Conservation (phyloP, 2,329 filamentous ascomycete species). For the Arthroderma sp. region DNA sequence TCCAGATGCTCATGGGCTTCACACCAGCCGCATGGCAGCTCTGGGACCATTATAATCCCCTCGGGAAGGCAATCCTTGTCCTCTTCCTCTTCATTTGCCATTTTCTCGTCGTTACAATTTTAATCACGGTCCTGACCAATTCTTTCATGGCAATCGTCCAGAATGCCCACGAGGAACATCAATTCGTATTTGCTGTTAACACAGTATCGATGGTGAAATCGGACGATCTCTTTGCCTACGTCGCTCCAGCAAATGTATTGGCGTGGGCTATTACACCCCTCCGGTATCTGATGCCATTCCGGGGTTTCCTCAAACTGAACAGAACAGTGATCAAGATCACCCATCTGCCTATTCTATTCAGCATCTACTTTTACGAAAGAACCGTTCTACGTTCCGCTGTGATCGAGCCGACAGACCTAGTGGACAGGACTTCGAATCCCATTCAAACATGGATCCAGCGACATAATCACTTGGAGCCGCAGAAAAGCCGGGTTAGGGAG, state of each 20-base stretch:
- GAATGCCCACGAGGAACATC: conserved; percentile 84
- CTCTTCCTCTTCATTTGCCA: conserved; percentile 89
- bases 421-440: conserved; percentile 53
- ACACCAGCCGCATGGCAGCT: conserved; percentile 88
- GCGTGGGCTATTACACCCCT: conserved; percentile 80
- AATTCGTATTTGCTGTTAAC: conserved; percentile 88
- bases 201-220: conserved; percentile 98
- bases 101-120: conserved; percentile 83
- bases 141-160: conserved; percentile 92
- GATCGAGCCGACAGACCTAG: conserved; percentile 71
- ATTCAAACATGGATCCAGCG: conserved; percentile 47
- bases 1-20: conserved; percentile 92
- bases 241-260: conserved; percentile 81
- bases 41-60: conserved; percentile 66
- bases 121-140: conserved; percentile 92
- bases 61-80: conserved; percentile 63
- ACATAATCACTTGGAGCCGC: conserved; percentile 42
- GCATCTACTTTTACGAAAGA: conserved; percentile 78
- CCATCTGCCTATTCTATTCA: conserved; percentile 74
- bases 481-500: conserved; percentile 53
- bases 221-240: conserved; percentile 88
- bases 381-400: conserved; percentile 61
- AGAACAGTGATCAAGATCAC: conserved; percentile 83
- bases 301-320: conserved; percentile 72
- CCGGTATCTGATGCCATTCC: conserved; percentile 66